Evolutionary conservation across 176 grass and related monocot genomes (phyloP), one percentile per base, ranked within the genome.

Genomic region (Otatea glauca): DNA sequence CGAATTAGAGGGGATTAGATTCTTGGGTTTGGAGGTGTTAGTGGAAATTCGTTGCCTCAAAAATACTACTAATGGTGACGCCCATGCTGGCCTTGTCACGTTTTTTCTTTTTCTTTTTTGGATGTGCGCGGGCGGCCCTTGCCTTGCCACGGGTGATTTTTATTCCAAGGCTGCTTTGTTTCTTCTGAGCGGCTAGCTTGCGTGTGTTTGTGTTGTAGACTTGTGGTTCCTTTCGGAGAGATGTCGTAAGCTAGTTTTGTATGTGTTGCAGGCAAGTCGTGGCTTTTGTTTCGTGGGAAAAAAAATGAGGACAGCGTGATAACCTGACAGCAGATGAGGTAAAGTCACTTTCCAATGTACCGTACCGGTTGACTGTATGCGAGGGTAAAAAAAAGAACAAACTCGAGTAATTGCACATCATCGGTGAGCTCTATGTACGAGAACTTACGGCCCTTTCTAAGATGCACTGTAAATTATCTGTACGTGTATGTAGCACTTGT

Each of bases 1-100:
- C 68, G 38, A 79, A 74, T 35, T 47, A 16, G 35, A 37, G 63
- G 45, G 53, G 23, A 79, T 74, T 75, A 51, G 60, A 80, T 80
- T 80, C 76, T 51, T 45, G 68, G 69, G 75, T 16, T 61, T 20
- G 66, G 55, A 76, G 74, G 49, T 20, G 58, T 45, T 44, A 39
- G 38, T 67, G 87, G 9, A 60, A 60, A 24, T 60, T 60, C 51
- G 9, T 23, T 23, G 50, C 35, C 2, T 85, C 45, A 56, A 58
- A 38, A 78, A 84, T 65, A 78, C 77, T 59, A 23, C 23, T n/a
- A 6, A 9, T n/a, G 10, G 29, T 61, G 65, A 74, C 38, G 48
- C 23, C 58, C 11, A 32, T 16, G n/a, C 17, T 9, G 16, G 38
- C 7, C 15, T 2, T n/a, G 61, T 50, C 44, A 80, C 18, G 0